Conservation (phyloP, 2,329 filamentous ascomycete species). For the Cercospora brassicicola region DNA sequence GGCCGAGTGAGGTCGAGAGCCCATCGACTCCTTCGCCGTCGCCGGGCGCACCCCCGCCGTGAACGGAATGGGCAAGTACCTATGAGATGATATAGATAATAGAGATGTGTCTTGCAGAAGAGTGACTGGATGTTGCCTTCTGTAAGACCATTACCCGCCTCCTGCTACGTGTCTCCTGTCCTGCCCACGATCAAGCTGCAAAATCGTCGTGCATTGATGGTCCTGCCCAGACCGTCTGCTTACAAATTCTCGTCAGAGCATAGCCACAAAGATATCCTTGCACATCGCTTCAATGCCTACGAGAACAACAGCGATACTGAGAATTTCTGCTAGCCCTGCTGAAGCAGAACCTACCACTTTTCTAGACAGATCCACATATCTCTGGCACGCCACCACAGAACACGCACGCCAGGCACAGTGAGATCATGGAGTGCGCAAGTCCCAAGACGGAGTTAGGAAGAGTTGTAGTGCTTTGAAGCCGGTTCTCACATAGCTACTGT, state of each 20-base stretch:
- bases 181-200: neutral
- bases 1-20: neutral
- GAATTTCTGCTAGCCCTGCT: neutral
- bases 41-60: conserved; percentile 13
- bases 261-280: neutral
- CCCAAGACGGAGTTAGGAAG: neutral
- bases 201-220: neutral
- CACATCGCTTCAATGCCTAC: neutral
- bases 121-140: neutral
- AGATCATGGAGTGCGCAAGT: conserved; percentile 3
- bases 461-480: neutral
- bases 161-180: neutral
- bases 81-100: neutral
- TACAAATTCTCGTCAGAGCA: neutral
- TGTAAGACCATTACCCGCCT: neutral
- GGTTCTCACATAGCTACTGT: neutral
- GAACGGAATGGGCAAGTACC: neutral
- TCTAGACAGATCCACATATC: neutral
- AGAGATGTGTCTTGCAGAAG: neutral
- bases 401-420: neutral
- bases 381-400: neutral
- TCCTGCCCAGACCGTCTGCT: neutral
- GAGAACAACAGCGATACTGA: neutral
- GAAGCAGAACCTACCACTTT: neutral
- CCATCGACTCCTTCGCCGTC: neutral